Conservation (phyloP, 805 yeast genomes). For the Wickerhamomyces bovis region DNA sequence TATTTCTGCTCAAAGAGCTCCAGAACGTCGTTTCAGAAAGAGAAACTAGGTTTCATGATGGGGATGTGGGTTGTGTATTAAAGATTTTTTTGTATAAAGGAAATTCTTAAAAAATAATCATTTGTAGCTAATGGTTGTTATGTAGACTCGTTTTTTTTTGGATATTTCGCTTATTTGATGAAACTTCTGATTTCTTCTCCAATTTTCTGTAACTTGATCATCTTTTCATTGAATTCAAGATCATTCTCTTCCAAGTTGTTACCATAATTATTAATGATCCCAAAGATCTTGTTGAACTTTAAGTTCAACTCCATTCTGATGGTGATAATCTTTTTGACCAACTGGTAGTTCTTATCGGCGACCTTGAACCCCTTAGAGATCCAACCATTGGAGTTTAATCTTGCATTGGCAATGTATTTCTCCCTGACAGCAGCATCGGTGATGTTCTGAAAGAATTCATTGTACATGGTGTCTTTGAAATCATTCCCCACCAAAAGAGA, state of each 20-base stretch:
- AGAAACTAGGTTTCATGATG: slow-evolving; percentile 51
- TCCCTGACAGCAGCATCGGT: slow-evolving; percentile 17
- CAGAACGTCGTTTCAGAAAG: slow-evolving; percentile 87
- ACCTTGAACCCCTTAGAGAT: slow-evolving; percentile 28
- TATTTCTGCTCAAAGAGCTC: slow-evolving; percentile 83
- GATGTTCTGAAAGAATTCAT: slow-evolving; percentile 16
- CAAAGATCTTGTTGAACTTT: slow-evolving; percentile 33
- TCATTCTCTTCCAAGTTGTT: slow-evolving; percentile 28
- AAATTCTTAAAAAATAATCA: slow-evolving; percentile 1
- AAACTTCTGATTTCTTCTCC: slow-evolving; percentile 35
- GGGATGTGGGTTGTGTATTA: not conserved
- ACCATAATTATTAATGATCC: slow-evolving; percentile 32
- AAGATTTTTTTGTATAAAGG: slow-evolving; percentile 15
- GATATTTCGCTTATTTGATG: slow-evolving; percentile 19
- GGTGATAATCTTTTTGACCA: slow-evolving; percentile 29
- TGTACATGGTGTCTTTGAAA: not conserved
- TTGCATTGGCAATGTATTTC: slow-evolving; percentile 24
- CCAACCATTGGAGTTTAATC: slow-evolving; percentile 31
- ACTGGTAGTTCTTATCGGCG: slow-evolving; percentile 26
- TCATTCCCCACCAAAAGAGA: not conserved
- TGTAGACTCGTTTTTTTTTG: not conserved
- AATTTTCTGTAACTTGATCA: slow-evolving; percentile 32
- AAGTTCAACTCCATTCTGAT: slow-evolving; percentile 35
- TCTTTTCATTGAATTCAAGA: slow-evolving; percentile 27
- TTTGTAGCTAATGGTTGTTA: not conserved